Base-by-base conservation (phyloP, 352 stramenopile species). In the Sclerospora graminicola region DNA sequence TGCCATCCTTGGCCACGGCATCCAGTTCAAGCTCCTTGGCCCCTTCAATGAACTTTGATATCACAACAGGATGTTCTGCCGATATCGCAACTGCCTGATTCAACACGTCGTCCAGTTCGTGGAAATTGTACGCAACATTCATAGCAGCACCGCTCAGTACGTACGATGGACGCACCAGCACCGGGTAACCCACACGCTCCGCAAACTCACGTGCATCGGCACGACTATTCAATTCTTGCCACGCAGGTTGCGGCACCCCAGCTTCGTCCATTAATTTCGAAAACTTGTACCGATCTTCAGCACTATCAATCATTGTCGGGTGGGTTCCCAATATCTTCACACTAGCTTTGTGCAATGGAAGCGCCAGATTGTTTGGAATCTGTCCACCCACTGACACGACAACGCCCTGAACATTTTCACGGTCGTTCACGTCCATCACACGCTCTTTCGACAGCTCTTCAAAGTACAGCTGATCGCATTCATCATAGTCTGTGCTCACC, bases 11-110 rank as follows among this genome's bases (percentile, higher is more conserved):
- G 33, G 94, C 94, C 20, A 99, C 95, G 52, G 78, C 96, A 68
- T 99, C 97, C 49, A 99, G 97, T 67, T 99, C 97, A 43, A 99
- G 96, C 72, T 99, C 97, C 62, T 98, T 98, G 2, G 94, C 95
- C 50, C 94, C 91, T 41, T 96, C 48, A 44, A 99, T 96, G 65
- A 98, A 99, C 64, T 99, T 98, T 26, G 93, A 97, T 29, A 99
- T 94, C 19, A 99, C 95, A 38, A 99, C 95, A 16, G 96, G 95
- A 60, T 98, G 82, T 14, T 99, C 96, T 16, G 89, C 77, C 14
- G 84, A 96, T 24, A 99, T 91, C 33, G 73, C 84, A 14, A 92
- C 92, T 28, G 95, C 96, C 64, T 97, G 73, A 30, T 75, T 74
- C 9, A 99, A 70, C 51, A 85, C 73, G 11, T 58, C 48, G 27